A percentile compares a stretch with the other conserved stretches of the same genome.
Conservation (phyloP, 192 early-diverging fungal species). For the Geranomyces variabilis region DNA sequence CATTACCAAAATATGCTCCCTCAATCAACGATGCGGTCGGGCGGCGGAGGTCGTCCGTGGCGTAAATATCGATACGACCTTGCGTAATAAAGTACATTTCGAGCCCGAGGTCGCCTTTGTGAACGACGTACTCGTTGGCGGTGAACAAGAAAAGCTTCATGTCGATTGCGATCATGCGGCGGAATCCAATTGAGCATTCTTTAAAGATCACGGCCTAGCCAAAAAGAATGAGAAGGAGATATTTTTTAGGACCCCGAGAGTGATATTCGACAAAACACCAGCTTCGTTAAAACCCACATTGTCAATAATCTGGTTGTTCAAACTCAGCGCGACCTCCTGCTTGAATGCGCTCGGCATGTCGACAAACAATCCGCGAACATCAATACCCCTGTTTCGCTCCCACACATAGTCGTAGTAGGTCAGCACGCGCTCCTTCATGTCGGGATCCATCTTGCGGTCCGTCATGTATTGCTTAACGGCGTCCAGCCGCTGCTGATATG, state of each 20-base stretch:
- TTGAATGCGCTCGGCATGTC: constrained; percentile 58
- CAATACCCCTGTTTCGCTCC: constrained; percentile 60
- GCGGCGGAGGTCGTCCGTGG: constrained; percentile 38
- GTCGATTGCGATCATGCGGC: constrained; percentile 50
- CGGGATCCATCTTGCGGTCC: constrained; percentile 54
- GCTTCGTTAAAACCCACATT: constrained; percentile 53
- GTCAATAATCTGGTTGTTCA: constrained; percentile 56
- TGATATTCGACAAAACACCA: no score
- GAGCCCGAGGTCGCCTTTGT: constrained; percentile 48
- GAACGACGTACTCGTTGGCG: constrained; percentile 58
- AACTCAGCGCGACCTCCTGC: constrained; percentile 57
- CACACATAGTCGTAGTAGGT: constrained; percentile 62
- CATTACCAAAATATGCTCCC: constrained; percentile 53
- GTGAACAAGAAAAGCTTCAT: constrained; percentile 59
- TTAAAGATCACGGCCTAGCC: constrained; percentile 49
- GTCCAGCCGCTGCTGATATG: constrained; percentile 56
- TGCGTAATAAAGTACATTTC: constrained; percentile 62
- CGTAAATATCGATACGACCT: constrained; percentile 55
- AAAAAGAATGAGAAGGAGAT: constrained; percentile 6
- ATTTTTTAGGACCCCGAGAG: not conserved
- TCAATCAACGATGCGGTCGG: constrained; percentile 52
- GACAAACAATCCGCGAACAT: constrained; percentile 51
- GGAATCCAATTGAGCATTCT: constrained; percentile 51
- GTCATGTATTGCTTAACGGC: constrained; percentile 58
- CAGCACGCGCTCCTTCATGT: constrained; percentile 56